These are phyloP conservation scores for Botrytis medusae DNA, from an alignment of 2,329 filamentous ascomycete genomes.

Conservation along the genomic window DNA sequence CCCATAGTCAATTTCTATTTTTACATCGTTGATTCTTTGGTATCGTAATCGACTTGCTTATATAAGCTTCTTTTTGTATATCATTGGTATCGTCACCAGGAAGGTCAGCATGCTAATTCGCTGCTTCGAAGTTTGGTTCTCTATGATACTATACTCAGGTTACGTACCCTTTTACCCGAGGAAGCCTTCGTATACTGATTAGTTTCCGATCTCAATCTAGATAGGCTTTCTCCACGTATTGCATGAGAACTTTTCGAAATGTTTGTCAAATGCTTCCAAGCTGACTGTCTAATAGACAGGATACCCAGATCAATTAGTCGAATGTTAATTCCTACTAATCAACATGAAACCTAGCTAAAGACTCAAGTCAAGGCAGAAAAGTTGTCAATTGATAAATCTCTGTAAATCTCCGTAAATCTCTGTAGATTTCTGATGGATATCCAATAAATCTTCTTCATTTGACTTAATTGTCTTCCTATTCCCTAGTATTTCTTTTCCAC, in stretches of 20 bases:
- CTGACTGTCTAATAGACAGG: neutral
- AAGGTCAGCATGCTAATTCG: neutral
- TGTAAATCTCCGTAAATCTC: neutral
- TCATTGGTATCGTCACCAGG: neutral
- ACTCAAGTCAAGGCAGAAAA: neutral
- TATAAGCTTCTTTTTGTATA: neutral
- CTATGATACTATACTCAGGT: neutral
- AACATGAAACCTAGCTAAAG: neutral
- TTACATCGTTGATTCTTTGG: neutral
- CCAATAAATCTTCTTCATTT: conserved; percentile 17
- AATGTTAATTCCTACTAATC: neutral
- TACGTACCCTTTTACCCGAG: neutral
- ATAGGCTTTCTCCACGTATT: neutral
- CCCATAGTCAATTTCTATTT: neutral
- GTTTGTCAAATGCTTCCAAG: neutral
- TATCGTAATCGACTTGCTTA: neutral
- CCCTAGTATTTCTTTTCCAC: conserved; percentile 15
- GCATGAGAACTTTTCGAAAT: neutral
- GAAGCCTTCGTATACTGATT: neutral
- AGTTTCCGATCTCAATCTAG: neutral
- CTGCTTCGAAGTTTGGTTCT: neutral
- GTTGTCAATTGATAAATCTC: neutral
- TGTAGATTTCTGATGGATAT: neutral
- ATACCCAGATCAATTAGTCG: neutral
- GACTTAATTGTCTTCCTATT: conserved; percentile 2